Evolutionary conservation across 176 grass and related monocot species (phyloP).

Genomic region (Ensete ventricosum): DNA sequence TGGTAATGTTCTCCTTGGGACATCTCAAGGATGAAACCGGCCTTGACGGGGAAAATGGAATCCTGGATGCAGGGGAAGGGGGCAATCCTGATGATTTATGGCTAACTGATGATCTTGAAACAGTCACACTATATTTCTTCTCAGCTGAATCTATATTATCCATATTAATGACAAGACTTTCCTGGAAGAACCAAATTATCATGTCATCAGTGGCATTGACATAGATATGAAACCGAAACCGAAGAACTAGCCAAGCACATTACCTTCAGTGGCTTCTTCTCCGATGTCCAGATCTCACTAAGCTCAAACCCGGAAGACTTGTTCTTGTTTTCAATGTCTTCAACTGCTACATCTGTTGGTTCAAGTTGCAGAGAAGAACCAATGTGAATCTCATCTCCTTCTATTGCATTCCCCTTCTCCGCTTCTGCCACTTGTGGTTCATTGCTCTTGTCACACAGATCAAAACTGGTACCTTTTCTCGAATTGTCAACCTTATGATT

Average conservation of each 20-base stretch:
- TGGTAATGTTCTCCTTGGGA: conserved; percentile 54
- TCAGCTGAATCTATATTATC: conserved; percentile 11
- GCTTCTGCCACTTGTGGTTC: background rate
- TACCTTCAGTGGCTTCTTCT: conserved; percentile 31
- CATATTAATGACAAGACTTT: conserved; percentile 51
- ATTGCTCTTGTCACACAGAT: conserved; percentile 11
- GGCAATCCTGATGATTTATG: conserved; percentile 21
- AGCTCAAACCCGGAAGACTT: background rate
- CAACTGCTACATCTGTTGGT: background rate
- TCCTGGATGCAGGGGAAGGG: conserved; percentile 22
- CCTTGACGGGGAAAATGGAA: conserved; percentile 4
- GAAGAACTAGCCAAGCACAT: background rate
- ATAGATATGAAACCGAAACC: background rate
- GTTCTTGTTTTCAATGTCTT: conserved; percentile 13
- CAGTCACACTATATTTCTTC: conserved; percentile 28
- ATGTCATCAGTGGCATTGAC: background rate
- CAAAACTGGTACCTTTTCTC: background rate
- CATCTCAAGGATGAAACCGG: conserved; percentile 9
- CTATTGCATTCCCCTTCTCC: background rate
- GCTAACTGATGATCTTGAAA: conserved; percentile 24
- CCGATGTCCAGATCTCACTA: background rate
- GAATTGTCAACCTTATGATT: too few relatives aligned
- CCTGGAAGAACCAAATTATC: conserved; percentile 29
- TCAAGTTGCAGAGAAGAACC: background rate
- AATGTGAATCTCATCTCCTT: background rate